Base-by-base conservation (phyloP, 2,329 filamentous ascomycete genomes). In the Dothideomycetes sp. region DNA sequence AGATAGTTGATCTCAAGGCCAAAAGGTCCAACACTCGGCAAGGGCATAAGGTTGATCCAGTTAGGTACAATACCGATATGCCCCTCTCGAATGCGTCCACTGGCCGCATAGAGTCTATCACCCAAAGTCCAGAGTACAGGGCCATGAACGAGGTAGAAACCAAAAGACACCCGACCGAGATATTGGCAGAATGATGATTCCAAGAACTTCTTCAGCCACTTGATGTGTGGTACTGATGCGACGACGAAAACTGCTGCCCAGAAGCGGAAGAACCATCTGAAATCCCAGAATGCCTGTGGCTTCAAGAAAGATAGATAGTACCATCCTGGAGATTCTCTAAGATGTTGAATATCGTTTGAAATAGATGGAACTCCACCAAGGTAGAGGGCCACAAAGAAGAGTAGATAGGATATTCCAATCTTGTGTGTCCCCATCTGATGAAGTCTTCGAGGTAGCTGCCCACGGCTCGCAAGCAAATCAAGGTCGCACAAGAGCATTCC, bases 401-500 rank as follows among this genome's bases (percentile, higher is more conserved):
- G 51, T 38, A 64, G 58, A 52, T 71, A 70, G 5, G 31, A 22
- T 4, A 81, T 68, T 29, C 64, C 55, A 4, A 57, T 63, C 51
- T 76, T 75, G 56, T 63, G 64, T 0, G 65, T 63, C 40, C 65
- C 60, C 5, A 79, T 51, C 4, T 55, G 53, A 5, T 56, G 53
- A 17, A 81, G 54, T 39, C 71, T 62, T 0, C 44, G 44, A 0
- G 78, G 77, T 4, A 80, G 64, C 27, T 73, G 63, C 25, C 67
- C 63, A 31, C 59, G 61, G 32, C 57, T 59, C 1, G 71, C 68
- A 2, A 79, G 65, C 4, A 75, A 51, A 48, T 82, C 77, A 20
- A 82, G 57, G 44, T 82, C 76, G 55, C 70, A 71, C 10, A 80
- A 64, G 3, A 80, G 57, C 71, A 80, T 76, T 16, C 78, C 78